A percentile compares a stretch with the other conserved stretches of the same genome.
Conservation (phyloP, 768 basidiomycete species). For the Kwoniella shandongensis region DNA sequence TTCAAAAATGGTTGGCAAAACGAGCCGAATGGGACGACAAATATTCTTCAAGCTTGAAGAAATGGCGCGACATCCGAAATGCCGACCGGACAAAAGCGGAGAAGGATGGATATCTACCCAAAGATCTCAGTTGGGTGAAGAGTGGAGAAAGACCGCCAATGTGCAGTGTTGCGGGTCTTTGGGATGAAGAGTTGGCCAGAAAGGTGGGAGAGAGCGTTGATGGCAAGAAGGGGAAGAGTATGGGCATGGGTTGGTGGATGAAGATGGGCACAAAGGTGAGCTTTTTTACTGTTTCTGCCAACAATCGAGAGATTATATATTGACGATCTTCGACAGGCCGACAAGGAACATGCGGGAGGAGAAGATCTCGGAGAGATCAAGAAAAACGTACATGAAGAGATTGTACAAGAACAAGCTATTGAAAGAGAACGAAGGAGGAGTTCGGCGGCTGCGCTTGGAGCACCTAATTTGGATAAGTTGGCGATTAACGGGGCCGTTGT, state of each 20-base stretch:
- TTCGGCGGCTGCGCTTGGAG: conserved; percentile 1
- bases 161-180: conserved; percentile 43
- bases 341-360: conserved; percentile 45
- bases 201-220: conserved; percentile 51
- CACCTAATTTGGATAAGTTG: not conserved
- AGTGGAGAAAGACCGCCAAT: conserved; percentile 48
- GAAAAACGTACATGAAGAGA: conserved; percentile 32
- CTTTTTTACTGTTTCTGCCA: not conserved
- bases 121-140: conserved; percentile 30
- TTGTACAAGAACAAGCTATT: conserved; percentile 15
- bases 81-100: conserved; percentile 45
- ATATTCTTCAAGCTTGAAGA: conserved; percentile 40
- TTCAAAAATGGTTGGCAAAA: conserved; percentile 50
- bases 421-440: not conserved
- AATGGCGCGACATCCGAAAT: conserved; percentile 38
- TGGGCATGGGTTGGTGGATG: conserved; percentile 47
- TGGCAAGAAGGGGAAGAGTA: conserved; percentile 45
- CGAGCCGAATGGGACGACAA: conserved; percentile 51
- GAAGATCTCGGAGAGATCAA: conserved; percentile 38
- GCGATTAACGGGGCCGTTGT: not conserved
- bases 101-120: conserved; percentile 47
- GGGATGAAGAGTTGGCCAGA: conserved; percentile 35
- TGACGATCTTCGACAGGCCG: conserved; percentile 30
- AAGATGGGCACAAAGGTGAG: conserved; percentile 44
- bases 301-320: too few species aligned